Percentiles rank a stretch among this genome's conserved stretches.
Conservation (phyloP, 202 grass and related monocot genomes). For the Panicum virgatum region DNA sequence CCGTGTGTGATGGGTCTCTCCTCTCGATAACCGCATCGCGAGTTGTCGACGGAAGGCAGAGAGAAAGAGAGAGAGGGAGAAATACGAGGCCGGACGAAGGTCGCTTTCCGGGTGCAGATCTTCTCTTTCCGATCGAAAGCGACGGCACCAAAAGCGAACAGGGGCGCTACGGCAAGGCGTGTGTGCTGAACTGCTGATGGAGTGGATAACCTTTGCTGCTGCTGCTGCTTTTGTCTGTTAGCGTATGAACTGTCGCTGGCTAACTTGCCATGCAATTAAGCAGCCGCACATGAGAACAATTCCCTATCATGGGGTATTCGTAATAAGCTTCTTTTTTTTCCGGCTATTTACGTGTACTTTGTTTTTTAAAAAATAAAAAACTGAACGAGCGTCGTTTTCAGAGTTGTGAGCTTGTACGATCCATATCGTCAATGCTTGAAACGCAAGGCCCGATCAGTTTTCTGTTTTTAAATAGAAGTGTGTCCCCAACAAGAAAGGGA, state of each 20-base stretch:
- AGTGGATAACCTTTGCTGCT: slow-evolving; percentile 2
- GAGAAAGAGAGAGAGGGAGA: too few relatives aligned
- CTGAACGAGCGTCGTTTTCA: neutral
- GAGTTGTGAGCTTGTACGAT: neutral
- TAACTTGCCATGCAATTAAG: slow-evolving; percentile 9
- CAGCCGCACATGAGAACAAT: neutral
- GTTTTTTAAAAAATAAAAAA: too few relatives aligned
- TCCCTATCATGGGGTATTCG: neutral
- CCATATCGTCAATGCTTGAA: neutral
- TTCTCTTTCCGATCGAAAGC: neutral
- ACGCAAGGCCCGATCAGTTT: neutral
- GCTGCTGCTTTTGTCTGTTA: neutral
- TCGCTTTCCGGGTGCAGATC: neutral
- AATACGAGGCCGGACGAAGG: neutral
- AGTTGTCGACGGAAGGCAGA: too few relatives aligned
- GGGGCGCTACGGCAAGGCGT: neutral
- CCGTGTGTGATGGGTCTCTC: too few relatives aligned
- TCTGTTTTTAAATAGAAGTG: neutral
- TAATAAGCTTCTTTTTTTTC: neutral
- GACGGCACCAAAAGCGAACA: neutral
- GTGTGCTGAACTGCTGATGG: neutral
- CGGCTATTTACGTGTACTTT: neutral
- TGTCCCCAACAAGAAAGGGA: neutral
- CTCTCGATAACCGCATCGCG: too few relatives aligned
- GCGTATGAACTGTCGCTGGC: neutral